These are phyloP conservation scores for Penicillium sp. DNA, from an alignment of 2,329 filamentous ascomycete species.

Conservation along the genomic window DNA sequence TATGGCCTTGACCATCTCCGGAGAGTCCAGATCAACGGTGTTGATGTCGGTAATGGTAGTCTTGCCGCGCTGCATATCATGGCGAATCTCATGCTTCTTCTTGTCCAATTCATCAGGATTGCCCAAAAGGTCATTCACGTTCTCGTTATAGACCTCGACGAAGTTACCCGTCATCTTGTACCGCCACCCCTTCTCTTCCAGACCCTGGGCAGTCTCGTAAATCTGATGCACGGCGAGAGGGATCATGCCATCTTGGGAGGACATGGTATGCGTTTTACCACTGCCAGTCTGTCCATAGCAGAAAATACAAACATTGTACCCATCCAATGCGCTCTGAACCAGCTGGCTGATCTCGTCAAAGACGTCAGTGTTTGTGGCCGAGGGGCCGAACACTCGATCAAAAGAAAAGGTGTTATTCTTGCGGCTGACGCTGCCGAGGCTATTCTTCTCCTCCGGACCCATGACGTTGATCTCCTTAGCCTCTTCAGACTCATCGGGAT, in stretches of 20 bases:
- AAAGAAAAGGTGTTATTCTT: constrained; percentile 86
- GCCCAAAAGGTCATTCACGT: constrained; percentile 83
- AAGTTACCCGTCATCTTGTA: constrained; percentile 96
- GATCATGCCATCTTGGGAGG: constrained; percentile 86
- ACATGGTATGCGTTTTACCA: constrained; percentile 97
- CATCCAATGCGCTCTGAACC: constrained; percentile 92
- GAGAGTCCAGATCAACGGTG: constrained; percentile 72
- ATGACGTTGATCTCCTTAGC: constrained; percentile 82
- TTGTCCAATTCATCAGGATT: constrained; percentile 68
- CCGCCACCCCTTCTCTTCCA: constrained; percentile 88
- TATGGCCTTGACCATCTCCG: constrained; percentile 75
- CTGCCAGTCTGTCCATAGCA: constrained; percentile 97
- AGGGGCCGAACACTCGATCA: constrained; percentile 84
- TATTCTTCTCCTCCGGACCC: constrained; percentile 80
- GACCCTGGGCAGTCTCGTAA: constrained; percentile 76
- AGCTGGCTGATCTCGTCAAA: constrained; percentile 97
- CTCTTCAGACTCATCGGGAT: constrained; percentile 76
- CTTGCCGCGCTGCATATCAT: constrained; percentile 77
- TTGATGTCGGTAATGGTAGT: constrained; percentile 80
- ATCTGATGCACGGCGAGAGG: constrained; percentile 90
- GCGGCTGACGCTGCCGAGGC: constrained; percentile 69
- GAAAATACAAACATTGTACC: constrained; percentile 98
- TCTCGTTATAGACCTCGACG: constrained; percentile 97
- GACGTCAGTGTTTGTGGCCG: constrained; percentile 75
- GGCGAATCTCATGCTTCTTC: constrained; percentile 84